Conservation (phyloP, 2,329 filamentous ascomycete genomes). For the Clarireedia sp. region DNA sequence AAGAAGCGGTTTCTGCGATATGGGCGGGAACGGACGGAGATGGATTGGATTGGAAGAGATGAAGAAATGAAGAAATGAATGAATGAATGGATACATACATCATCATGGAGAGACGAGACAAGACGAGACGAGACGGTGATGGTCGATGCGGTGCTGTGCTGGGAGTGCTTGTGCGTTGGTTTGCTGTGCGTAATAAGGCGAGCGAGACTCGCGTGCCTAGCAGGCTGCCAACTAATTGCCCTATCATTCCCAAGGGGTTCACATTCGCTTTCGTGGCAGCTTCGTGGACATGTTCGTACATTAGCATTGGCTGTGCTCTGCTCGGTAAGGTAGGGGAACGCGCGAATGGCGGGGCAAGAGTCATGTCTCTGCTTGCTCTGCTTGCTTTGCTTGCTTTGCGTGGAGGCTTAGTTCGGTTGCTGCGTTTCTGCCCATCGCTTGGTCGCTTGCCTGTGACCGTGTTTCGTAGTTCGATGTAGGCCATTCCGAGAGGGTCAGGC, state of each 20-base stretch:
- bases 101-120: neutral
- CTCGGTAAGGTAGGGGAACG: neutral
- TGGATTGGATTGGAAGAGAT: neutral
- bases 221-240: no score
- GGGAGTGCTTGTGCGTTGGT: no score
- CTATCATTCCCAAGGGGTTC: no score
- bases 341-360: neutral
- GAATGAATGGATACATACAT: neutral
- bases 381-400: no score
- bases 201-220: no score
- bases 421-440: neutral
- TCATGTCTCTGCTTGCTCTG: neutral
- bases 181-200: no score
- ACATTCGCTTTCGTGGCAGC: no score
- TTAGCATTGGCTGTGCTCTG: neutral
- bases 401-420: neutral
- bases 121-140: neutral
- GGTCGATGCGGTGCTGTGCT: no score
- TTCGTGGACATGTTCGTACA: neutral
- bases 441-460: neutral
- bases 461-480: neutral
- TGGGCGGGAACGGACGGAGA: no score
- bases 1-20: neutral
- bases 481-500: neutral
- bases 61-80: neutral